Percentiles rank a stretch among this genome's conserved stretches.
These are phyloP conservation scores for Helianthus annuus DNA, from an alignment of 129 eudicot genomes.

Conservation along the genomic window DNA sequence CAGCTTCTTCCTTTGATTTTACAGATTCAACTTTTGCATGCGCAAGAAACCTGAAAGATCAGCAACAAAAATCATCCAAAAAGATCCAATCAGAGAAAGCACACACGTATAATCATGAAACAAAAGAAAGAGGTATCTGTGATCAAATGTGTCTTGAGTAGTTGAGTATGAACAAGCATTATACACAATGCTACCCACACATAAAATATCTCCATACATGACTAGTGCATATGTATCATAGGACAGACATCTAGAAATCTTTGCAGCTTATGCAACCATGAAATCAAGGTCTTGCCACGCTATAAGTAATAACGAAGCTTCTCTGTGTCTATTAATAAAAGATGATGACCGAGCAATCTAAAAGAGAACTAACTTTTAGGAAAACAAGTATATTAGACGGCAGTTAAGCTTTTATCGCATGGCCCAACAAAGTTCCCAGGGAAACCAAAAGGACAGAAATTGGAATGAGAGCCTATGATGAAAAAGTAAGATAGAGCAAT, in stretches of 20 bases:
- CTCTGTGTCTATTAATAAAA: constrained; percentile 8
- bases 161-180: constrained; percentile 12
- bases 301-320: constrained; percentile 16
- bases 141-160: background rate
- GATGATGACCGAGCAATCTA: constrained; percentile 5
- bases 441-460: background rate
- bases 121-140: constrained; percentile 4
- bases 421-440: background rate
- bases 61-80: constrained; percentile 25
- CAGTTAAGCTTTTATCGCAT: constrained; percentile 2
- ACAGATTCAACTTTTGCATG: constrained; percentile 97
- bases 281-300: background rate
- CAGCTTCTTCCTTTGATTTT: constrained; percentile 92
- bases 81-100: constrained; percentile 14
- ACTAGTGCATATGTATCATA: constrained; percentile 6
- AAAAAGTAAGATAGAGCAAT: background rate
- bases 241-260: constrained; percentile 6
- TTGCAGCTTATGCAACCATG: constrained; percentile 9
- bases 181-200: constrained; percentile 13
- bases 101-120: constrained; percentile 2
- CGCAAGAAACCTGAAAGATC: constrained; percentile 81
- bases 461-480: too few relatives aligned
- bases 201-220: constrained; percentile 15
- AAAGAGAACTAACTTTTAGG: background rate
- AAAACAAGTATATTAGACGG: constrained; percentile 1